Base-by-base conservation (phyloP, 345 rosid species). In the Acer saccharum region DNA sequence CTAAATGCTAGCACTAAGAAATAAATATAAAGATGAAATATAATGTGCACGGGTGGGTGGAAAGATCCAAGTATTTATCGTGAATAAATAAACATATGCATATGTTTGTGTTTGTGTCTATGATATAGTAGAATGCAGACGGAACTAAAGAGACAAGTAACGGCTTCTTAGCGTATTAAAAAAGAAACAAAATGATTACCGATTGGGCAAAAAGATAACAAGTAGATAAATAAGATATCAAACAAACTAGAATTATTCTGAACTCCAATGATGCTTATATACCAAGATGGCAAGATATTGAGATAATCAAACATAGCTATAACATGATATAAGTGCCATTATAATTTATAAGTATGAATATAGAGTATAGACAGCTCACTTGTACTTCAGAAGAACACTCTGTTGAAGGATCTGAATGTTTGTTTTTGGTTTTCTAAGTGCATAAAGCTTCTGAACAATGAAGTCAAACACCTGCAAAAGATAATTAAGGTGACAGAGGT, bases 331-430 rank as follows among this genome's bases (percentile, higher is more conserved):
- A 17, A 2, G 23, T 10, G 7, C 64, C 73, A 58, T 4, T 6
- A 35, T 27, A 25, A 73, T 41, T 4, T 6, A 20, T 27, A 25
- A 73, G 48, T 70, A 75, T 62, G 46, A 21, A 60, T 23, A 70
- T 17, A 83, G 39, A 21, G 54, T 23, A 70, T 13, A 83, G 29
- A 78, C 57, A 32, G 77, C 97, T 86, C 81, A 96, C 99, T 92
- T 96, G 92, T 94, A 94, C 68, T 96, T 96, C 77, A 94, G 85
- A 83, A 94, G 90, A 79, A 96, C 97, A 87, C 89, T 96, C 82
- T 94, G 99, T 80, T 96, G 99, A 87, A 96, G 96, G 81, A 96
- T 94, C 84, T 96, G 99, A 78, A 96, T 94, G 81, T 96, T 96
- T 75, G 99, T 96, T 90, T 96, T 96, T 61, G 99, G 99, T 86